A percentile compares a stretch with the other conserved stretches of the same genome.
phyloP scores from a whole-genome alignment of 1,284 basidiomycete genomes.

The Ustilago sp. region DNA sequence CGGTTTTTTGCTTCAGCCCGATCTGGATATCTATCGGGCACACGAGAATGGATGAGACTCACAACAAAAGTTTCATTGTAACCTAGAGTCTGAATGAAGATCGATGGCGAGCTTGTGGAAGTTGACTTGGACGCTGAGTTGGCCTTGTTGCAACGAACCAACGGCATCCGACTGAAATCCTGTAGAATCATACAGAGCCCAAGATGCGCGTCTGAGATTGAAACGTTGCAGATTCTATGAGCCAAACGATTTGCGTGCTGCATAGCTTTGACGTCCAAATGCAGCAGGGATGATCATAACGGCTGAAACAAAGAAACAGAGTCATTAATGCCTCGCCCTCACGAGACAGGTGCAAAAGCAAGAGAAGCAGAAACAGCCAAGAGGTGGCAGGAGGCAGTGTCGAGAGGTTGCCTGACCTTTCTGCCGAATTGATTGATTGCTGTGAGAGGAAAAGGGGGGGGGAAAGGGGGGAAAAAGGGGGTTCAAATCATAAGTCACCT shows the following conservation, averaged over 20 bases:
- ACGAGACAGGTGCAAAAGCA: too few relatives aligned
- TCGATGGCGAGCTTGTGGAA: constrained; percentile 6
- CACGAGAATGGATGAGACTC: neutral
- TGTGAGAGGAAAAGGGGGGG: too few relatives aligned
- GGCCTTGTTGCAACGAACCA: neutral
- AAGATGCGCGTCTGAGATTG: constrained; percentile 18
- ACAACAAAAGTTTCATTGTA: neutral
- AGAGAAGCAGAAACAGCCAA: neutral
- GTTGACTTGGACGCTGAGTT: neutral
- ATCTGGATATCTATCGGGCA: neutral
- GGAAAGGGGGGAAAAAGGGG: neutral
- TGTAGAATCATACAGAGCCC: constrained; percentile 16
- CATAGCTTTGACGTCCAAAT: neutral
- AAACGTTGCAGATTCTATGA: constrained; percentile 4
- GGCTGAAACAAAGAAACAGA: too few relatives aligned
- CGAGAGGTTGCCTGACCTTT: constrained; percentile 33
- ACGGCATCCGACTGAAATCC: neutral
- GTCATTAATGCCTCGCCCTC: too few relatives aligned
- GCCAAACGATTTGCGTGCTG: neutral
- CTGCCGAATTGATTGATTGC: constrained; percentile 1
- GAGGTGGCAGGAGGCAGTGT: neutral
- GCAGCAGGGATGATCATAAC: too few relatives aligned
- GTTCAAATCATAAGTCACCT: neutral
- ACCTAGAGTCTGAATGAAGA: neutral
- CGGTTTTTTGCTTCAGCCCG: neutral